A percentile compares a stretch with the other conserved stretches of the same genome.
These are phyloP conservation scores for Athelia psychrophila DNA, from an alignment of 1,284 basidiomycete genomes.

Conservation along the genomic window DNA sequence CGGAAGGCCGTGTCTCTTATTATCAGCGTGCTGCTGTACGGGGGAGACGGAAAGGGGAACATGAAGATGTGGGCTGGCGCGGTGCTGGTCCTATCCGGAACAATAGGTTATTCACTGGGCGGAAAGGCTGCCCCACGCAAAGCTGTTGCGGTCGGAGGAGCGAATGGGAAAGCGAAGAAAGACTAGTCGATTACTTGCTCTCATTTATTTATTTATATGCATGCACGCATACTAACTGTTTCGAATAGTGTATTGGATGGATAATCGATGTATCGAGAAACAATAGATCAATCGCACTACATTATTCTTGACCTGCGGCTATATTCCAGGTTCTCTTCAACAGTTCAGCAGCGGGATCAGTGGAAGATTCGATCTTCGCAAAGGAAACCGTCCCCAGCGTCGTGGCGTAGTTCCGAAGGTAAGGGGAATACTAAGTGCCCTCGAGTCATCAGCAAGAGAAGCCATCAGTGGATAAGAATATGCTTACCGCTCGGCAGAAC, in stretches of 20 bases:
- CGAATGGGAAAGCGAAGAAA: not conserved
- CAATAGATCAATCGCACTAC: not conserved
- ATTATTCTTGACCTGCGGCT: slow-evolving; percentile 55
- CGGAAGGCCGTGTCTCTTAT: slow-evolving; percentile 86
- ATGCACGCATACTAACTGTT: not conserved
- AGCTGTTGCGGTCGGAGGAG: not conserved
- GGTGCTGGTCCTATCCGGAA: slow-evolving; percentile 67
- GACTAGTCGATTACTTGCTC: not conserved
- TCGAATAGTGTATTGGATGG: not conserved
- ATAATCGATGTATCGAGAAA: not conserved
- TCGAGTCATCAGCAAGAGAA: slow-evolving; percentile 5
- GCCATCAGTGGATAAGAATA: slow-evolving; percentile 5
- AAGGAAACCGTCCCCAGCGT: slow-evolving; percentile 67
- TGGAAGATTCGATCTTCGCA: slow-evolving; percentile 50
- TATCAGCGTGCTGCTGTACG: slow-evolving; percentile 59
- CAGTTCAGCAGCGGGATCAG: slow-evolving; percentile 53
- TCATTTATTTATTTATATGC: too few relatives aligned
- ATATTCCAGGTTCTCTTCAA: slow-evolving; percentile 70
- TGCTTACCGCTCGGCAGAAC: slow-evolving; percentile 73
- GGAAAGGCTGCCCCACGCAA: slow-evolving; percentile 4
- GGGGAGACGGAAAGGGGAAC: slow-evolving; percentile 24
- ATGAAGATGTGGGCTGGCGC: slow-evolving; percentile 67
- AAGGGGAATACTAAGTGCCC: slow-evolving; percentile 63
- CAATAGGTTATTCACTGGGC: slow-evolving; percentile 63
- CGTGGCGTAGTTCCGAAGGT: slow-evolving; percentile 65